Percentiles rank a stretch among this genome's conserved stretches.
Evolutionary conservation across 192 early-diverging fungal genomes (phyloP).

Genomic region (Rhizophagus sp.): DNA sequence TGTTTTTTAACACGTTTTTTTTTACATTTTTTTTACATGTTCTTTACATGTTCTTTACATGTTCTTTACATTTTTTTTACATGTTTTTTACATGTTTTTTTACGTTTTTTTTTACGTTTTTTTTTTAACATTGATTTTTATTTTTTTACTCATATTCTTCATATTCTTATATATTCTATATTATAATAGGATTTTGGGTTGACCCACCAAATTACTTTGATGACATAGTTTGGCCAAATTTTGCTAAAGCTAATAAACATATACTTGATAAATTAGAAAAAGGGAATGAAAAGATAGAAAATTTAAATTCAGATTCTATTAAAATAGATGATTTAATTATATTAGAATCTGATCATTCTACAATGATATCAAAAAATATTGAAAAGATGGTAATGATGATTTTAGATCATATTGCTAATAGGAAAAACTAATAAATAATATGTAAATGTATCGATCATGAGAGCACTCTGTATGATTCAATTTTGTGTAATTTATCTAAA

Average conservation of each 20-base stretch:
- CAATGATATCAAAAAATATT: not conserved
- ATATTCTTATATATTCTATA: not conserved
- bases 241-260: conserved; percentile 48
- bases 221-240: conserved; percentile 76
- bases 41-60: too few relatives aligned
- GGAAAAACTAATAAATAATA: not conserved
- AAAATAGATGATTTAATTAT: not conserved
- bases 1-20: too few relatives aligned
- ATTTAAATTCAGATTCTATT: not conserved
- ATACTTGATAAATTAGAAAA: conserved; percentile 11
- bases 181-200: conserved; percentile 56
- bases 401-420: not conserved
- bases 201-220: conserved; percentile 82
- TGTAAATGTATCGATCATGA: too few relatives aligned
- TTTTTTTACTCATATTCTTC: not conserved
- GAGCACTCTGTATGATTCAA: too few relatives aligned
- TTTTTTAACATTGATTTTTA: too few relatives aligned
- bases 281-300: not conserved
- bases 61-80: too few relatives aligned
- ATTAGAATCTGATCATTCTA: not conserved
- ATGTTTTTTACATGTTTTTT: too few relatives aligned
- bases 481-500: too few relatives aligned
- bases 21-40: too few relatives aligned
- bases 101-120: too few relatives aligned
- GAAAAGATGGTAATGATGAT: not conserved